Evolutionary conservation across 2,329 filamentous ascomycete species (phyloP).

Genomic region (Colletotrichum plurivorum): DNA sequence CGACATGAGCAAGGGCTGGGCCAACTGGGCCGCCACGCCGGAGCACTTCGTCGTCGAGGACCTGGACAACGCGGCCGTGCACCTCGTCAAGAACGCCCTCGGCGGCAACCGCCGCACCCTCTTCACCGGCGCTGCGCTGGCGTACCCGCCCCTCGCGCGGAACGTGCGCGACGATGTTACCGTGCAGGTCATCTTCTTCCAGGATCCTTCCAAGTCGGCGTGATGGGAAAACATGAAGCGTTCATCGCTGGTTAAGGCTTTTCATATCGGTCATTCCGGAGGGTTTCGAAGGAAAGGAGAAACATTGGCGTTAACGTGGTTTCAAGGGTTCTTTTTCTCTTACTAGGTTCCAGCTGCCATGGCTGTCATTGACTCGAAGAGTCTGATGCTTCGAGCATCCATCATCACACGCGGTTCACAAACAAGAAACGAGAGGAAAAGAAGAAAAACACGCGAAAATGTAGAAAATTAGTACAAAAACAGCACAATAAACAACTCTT

Average conservation of each 20-base stretch:
- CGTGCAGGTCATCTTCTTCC: conserved; percentile 82
- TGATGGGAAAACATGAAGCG: neutral
- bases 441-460: conserved; percentile 2
- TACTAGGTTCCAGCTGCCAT: conserved; percentile 8
- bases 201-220: conserved; percentile 20
- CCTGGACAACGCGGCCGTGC: conserved; percentile 78
- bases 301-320: neutral
- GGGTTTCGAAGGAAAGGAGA: too few relatives aligned
- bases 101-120: conserved; percentile 82
- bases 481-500: neutral
- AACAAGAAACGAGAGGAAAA: too few relatives aligned
- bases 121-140: conserved; percentile 78
- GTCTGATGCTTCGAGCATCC: neutral
- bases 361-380: neutral
- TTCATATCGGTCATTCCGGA: too few relatives aligned
- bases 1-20: conserved; percentile 44
- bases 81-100: conserved; percentile 84
- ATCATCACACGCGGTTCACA: neutral
- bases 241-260: too few relatives aligned
- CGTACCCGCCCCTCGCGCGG: conserved; percentile 79
- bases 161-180: conserved; percentile 81
- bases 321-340: neutral
- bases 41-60: conserved; percentile 82
- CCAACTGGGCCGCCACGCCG: conserved; percentile 41
- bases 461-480: conserved; percentile 14